Base-by-base conservation (phyloP, 1,284 basidiomycete genomes). In the Anthracocystis setariae region DNA sequence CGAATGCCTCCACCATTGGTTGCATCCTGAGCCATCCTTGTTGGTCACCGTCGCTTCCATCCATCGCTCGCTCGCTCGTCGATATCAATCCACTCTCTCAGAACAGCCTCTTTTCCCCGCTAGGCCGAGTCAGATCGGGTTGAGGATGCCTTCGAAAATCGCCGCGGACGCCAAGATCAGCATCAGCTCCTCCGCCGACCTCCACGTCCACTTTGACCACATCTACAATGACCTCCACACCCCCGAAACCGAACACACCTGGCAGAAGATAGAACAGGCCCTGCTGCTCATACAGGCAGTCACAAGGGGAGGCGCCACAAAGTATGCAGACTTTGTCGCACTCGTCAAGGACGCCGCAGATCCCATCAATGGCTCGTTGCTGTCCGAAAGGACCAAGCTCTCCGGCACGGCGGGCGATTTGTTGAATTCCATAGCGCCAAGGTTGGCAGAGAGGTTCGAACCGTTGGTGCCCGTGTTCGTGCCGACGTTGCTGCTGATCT, bases 331-430 rank as follows among this genome's bases (percentile, higher is more conserved):
- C 15, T 82, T 73, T 33, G 43, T 79, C 0, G 13, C 63, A 1
- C 51, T 63, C 8, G 32, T 81, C 17, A 78, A 73, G 40, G 55
- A 68, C 1, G 32, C 73, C 24, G 48, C 74, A 1, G 48, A 42
- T 5, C 59, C 70, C 1, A 66, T 82, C 45, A 62, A 57, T 44
- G 62, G 48, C 25, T 64, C 78, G 1, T 83, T 86, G 76, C 78
- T 85, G 1, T 86, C 86, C 0, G 86, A 86, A 52, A 72, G 85
- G 43, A 85, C 85, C 0, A 80, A 83, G 43, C 78, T 86, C 12
- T 86, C 85, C 0, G 85, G 85, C 7, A 84, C 84, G 2, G 81
- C 85, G 2, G 84, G 82, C 9, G 86, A 86, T 39, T 76, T 86
- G 35, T 62, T 86, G 8, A 84, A 85, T 47, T 84, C 85, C 9